Evolutionary conservation across 2,329 filamentous ascomycete genomes (phyloP), one percentile per base, ranked within the genome.

Genomic region (Aspergillus sp.): DNA sequence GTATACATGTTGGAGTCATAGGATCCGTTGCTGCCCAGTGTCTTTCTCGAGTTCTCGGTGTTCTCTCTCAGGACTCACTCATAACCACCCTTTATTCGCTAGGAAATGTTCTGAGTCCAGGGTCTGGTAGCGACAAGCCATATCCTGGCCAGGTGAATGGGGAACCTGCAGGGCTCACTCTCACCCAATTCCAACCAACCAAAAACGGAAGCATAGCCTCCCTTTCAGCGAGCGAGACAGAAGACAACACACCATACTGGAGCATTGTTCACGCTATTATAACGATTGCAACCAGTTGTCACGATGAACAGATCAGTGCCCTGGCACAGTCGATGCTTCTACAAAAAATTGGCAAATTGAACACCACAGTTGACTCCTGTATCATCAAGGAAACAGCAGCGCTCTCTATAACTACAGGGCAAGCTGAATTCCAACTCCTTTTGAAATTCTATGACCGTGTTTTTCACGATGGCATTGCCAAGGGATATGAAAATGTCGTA

Each of bases 261-360:
- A 96, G 93, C 62, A 89, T 98, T n/a, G 87, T 98, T n/a, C 88
- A 96, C 70, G 91, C 93, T 0, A 93, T 99, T 60, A 93, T 96
- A 57, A 88, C 87, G n/a, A 91, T 99, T 70, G 91, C 95, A 1
- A 85, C 84, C 21, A 87, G 85, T 57, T 92, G 88, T 70, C 84
- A 89, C 48, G 93, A 99, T 68, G 87, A 91, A 59, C 96, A 97
- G 76, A 96, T 99, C 54, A 95, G 90, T 6, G 93, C 93, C 5
- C 80, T 99, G 52, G 93, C 93, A 2, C 90, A 97, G 66, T 96
- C 92, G 1, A 97, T 99, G 87, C 85, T 99, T 23, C 78, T 96
- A n/a, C 95, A 99, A 70, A 98, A 99, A 74, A 85, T 98, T 57
- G 88, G 89, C 60, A 93, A 95, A 74, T 86, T 97, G 55, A 95